Evolutionary conservation across 129 eudicot species (phyloP).

Genomic region (Chrysanthemum makinoi): DNA sequence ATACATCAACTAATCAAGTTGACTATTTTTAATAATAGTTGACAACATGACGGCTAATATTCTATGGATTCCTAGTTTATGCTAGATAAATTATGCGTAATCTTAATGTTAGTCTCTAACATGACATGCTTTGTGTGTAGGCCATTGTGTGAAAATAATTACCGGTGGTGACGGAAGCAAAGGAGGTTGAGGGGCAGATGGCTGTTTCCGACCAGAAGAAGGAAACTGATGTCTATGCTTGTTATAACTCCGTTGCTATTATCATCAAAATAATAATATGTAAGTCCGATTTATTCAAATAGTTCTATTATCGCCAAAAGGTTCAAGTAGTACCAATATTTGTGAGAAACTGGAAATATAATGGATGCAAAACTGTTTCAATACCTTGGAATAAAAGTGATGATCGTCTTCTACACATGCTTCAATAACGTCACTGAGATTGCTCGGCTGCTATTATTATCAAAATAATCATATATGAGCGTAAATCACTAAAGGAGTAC

Average conservation of each 20-base stretch:
- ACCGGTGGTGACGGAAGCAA: conserved; percentile 40
- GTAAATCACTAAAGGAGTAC: background rate
- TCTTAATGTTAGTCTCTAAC: conserved; percentile 5
- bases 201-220: conserved; percentile 14
- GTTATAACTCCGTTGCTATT: conserved; percentile 22
- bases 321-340: background rate
- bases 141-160: conserved; percentile 6
- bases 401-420: conserved; percentile 28
- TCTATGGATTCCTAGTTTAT: background rate
- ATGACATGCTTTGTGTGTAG: conserved; percentile 21
- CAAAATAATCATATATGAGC: background rate
- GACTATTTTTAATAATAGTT: conserved; percentile 20
- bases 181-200: conserved; percentile 19
- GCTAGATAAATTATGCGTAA: conserved; percentile 8
- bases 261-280: background rate
- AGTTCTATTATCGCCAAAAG: background rate
- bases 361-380: conserved; percentile 5
- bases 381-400: conserved; percentile 25
- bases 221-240: conserved; percentile 28
- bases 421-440: conserved; percentile 6
- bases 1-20: conserved; percentile 11
- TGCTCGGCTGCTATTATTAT: conserved; percentile 8
- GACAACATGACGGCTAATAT: background rate
- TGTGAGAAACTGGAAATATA: background rate
- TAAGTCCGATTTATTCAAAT: background rate